These are phyloP conservation scores for Pisolithus sp. DNA, from an alignment of 768 basidiomycete species.

Conservation along the genomic window DNA sequence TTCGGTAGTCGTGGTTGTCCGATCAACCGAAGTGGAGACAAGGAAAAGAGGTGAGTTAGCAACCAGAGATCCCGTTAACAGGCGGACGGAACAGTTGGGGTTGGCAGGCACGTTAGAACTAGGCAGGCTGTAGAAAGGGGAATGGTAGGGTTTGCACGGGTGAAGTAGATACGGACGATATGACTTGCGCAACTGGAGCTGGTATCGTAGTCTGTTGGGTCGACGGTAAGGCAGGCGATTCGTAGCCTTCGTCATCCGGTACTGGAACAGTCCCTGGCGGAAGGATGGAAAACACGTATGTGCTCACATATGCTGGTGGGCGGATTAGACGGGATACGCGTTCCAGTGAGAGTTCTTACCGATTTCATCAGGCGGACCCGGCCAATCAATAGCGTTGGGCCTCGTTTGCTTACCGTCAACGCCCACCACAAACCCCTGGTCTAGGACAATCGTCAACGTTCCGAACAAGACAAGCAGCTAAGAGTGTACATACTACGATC, in stretches of 20 bases:
- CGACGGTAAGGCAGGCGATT: conserved; percentile 10
- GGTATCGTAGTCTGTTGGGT: conserved; percentile 35
- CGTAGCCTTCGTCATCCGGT: conserved; percentile 15
- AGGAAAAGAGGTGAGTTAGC: conserved; percentile 52
- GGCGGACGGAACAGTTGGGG: conserved; percentile 48
- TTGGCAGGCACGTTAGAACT: conserved; percentile 18
- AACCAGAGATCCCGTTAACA: conserved; percentile 53
- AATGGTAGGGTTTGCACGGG: conserved; percentile 58
- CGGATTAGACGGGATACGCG: conserved; percentile 62
- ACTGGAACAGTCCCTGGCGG: conserved; percentile 56
- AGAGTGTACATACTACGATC: conserved; percentile 61
- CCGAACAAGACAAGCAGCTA: not conserved
- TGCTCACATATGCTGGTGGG: conserved; percentile 61
- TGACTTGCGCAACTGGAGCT: conserved; percentile 61
- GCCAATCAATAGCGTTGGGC: conserved; percentile 58
- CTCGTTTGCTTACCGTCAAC: conserved; percentile 50
- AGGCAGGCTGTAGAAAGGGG: conserved; percentile 47
- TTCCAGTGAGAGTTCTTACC: conserved; percentile 47
- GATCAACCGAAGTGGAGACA: conserved; percentile 71
- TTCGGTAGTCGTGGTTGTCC: conserved; percentile 53
- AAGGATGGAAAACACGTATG: conserved; percentile 71
- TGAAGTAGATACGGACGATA: conserved; percentile 60
- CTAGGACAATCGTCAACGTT: conserved; percentile 31
- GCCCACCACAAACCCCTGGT: conserved; percentile 62
- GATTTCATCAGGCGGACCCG: conserved; percentile 76